phyloP scores from a whole-genome alignment of 805 yeast species.

The Nakazawaea ernobii region DNA sequence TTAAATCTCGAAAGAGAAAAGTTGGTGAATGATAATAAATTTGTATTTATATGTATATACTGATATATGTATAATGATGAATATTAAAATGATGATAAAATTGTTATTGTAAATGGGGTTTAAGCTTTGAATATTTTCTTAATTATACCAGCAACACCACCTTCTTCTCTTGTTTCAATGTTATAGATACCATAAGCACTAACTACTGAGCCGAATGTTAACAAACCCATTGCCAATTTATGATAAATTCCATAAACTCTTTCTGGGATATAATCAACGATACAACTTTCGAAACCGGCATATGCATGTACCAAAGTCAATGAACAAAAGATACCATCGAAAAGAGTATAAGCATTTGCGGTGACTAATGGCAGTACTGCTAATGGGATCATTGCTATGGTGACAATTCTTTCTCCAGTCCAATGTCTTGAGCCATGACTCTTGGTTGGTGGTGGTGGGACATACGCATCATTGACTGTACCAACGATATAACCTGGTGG shows the following conservation, averaged over 20 bases:
- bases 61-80: background rate
- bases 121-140: conserved; percentile 29
- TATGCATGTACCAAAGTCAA: conserved; percentile 71
- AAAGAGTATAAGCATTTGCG: conserved; percentile 63
- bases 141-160: conserved; percentile 49
- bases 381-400: conserved; percentile 72
- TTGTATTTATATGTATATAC: background rate
- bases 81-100: background rate
- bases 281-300: conserved; percentile 86
- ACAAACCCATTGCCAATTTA: conserved; percentile 57
- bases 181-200: conserved; percentile 78
- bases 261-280: conserved; percentile 85
- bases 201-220: conserved; percentile 66
- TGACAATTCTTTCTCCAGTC: conserved; percentile 76
- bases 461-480: conserved; percentile 86
- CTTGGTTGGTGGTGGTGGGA: conserved; percentile 55
- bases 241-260: conserved; percentile 81
- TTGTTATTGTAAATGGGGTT: background rate
- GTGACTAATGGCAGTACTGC: conserved; percentile 68
- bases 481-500: conserved; percentile 91
- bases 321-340: conserved; percentile 68
- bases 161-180: conserved; percentile 65
- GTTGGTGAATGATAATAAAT: conserved; percentile 2
- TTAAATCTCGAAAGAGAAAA: conserved; percentile 6
- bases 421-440: conserved; percentile 88